phyloP scores from a whole-genome alignment of 352 stramenopile species.

The Phytopythium aichiense region DNA sequence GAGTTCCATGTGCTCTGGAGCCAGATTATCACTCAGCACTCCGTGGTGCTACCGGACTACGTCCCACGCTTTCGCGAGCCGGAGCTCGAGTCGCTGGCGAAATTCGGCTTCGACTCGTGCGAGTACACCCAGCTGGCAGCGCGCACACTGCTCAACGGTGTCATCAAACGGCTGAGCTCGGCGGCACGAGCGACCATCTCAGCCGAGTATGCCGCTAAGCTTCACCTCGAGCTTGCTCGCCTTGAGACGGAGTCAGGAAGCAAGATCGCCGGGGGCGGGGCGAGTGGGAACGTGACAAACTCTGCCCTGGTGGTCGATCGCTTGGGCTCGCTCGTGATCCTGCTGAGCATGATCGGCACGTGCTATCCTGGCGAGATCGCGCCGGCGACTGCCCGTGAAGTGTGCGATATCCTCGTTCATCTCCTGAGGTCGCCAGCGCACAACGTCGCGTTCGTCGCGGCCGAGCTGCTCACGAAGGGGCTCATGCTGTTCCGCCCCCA shows the following conservation, averaged over 20 bases:
- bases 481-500: slow-evolving; percentile 83
- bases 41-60: slow-evolving; percentile 72
- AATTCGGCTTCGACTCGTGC: slow-evolving; percentile 70
- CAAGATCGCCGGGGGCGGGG: slow-evolving; percentile 26
- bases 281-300: slow-evolving; percentile 10
- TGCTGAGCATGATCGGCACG: slow-evolving; percentile 85
- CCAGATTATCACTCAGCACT: slow-evolving; percentile 83
- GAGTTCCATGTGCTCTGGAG: slow-evolving; percentile 86
- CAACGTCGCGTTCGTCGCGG: slow-evolving; percentile 60
- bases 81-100: slow-evolving; percentile 65
- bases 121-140: slow-evolving; percentile 77
- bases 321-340: slow-evolving; percentile 66
- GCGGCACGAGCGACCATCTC: slow-evolving; percentile 40
- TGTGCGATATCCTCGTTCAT: slow-evolving; percentile 75
- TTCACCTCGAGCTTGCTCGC: slow-evolving; percentile 74
- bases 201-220: slow-evolving; percentile 73
- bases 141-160: slow-evolving; percentile 60
- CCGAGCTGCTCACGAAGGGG: slow-evolving; percentile 76
- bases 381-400: slow-evolving; percentile 62
- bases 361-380: slow-evolving; percentile 83
- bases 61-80: slow-evolving; percentile 64
- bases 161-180: slow-evolving; percentile 66
- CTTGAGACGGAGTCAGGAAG: slow-evolving; percentile 60
- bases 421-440: slow-evolving; percentile 50
- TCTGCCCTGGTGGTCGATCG: slow-evolving; percentile 47